These are phyloP conservation scores for Dictyostelium citrinum DNA, from an alignment of 78 protist species.

Conservation along the genomic window DNA sequence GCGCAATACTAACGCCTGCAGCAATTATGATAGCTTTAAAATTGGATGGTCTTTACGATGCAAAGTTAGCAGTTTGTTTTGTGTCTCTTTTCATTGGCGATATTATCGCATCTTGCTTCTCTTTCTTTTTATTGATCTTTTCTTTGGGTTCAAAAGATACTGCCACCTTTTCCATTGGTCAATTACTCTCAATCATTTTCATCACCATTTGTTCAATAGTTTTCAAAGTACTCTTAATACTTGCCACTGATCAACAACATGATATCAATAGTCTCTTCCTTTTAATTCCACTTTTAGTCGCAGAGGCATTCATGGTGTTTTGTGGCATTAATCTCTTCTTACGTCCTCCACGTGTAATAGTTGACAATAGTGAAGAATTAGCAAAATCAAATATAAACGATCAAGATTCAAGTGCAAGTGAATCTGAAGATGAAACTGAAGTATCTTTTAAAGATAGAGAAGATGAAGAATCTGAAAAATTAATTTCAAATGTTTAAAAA, in stretches of 20 bases:
- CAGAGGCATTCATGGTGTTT: conserved; percentile 13
- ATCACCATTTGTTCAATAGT: conserved; percentile 12
- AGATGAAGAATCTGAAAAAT: background rate
- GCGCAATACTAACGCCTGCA: background rate
- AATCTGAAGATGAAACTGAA: background rate
- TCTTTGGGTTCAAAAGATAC: conserved; percentile 18
- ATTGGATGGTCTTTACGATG: background rate
- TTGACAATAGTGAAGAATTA: background rate
- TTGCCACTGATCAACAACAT: background rate
- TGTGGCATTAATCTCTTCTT: conserved; percentile 45
- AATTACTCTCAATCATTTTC: conserved; percentile 25
- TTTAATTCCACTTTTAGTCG: conserved; percentile 33
- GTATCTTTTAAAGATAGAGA: background rate
- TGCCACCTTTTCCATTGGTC: conserved; percentile 15
- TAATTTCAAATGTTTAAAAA: background rate
- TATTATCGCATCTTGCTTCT: conserved; percentile 7
- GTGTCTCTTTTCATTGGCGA: conserved; percentile 47
- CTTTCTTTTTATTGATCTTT: conserved; percentile 38
- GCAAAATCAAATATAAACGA: background rate
- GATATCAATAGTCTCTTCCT: background rate
- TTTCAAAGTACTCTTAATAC: conserved; percentile 19
- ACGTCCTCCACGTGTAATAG: conserved; percentile 19
- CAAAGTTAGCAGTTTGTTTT: conserved; percentile 19
- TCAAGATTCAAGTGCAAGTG: background rate
- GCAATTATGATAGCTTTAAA: conserved; percentile 3